Conservation (phyloP, 352 stramenopile species). For the Globisporangium canariense region DNA sequence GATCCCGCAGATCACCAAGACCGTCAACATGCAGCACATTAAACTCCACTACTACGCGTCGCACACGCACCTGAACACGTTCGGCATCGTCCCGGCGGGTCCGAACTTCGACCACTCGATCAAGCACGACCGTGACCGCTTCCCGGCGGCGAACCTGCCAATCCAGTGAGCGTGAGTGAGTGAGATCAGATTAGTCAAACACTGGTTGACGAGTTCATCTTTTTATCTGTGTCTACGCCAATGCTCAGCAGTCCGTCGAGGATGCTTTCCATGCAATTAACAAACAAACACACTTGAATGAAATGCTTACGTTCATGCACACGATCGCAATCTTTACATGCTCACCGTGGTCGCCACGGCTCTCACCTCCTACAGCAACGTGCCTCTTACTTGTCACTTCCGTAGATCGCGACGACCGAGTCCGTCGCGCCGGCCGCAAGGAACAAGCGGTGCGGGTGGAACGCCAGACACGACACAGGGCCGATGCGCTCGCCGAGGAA, state of each 20-base stretch:
- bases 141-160: conserved; percentile 32
- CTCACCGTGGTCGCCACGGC: neutral
- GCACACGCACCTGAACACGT: conserved; percentile 93
- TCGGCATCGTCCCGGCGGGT: conserved; percentile 90
- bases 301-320: neutral
- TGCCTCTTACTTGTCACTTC: conserved; percentile 57
- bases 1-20: conserved; percentile 80
- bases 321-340: neutral
- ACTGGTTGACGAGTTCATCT: neutral
- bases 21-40: conserved; percentile 96
- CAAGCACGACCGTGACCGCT: conserved; percentile 70
- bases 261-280: neutral
- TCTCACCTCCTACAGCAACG: neutral
- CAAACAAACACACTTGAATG: conserved; percentile 6
- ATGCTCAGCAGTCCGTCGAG: neutral
- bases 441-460: conserved; percentile 95
- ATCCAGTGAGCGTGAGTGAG: conserved; percentile 19
- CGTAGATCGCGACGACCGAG: conserved; percentile 94
- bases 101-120: conserved; percentile 44
- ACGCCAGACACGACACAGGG: conserved; percentile 95
- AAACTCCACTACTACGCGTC: conserved; percentile 96
- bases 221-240: conserved; percentile 2
- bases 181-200: neutral
- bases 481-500: conserved; percentile 97
- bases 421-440: conserved; percentile 95